Evolutionary conservation across 1,139 yeast genomes (phyloP), one percentile per base, ranked within the genome.

Genomic region (Kluyveromyces sp.): DNA sequence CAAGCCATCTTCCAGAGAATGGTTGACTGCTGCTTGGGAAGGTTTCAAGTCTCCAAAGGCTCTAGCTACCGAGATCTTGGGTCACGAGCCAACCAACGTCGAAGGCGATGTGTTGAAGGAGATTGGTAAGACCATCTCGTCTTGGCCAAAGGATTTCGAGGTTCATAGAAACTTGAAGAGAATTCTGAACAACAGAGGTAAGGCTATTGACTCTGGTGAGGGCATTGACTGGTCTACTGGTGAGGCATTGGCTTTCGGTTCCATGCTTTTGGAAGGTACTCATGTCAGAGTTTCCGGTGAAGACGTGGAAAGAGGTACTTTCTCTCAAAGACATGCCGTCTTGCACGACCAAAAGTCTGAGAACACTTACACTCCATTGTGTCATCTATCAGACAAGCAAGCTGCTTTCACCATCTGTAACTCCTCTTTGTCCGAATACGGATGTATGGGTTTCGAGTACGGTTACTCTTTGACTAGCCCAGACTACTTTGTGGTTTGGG

Each of bases 261-360:
- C 96, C 44, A 76, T 92, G 59, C 83, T 84, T 45, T 69, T 82
- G 61, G 99, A 92, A 70, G 98, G 98, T 51, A 85, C 83, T 70
- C 95, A 92, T 60, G 94, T 92, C 48, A 87, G 99, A 75, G 84
- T 92, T 45, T 86, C 96, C 42, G 99, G 99, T 66, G 97, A 92
- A 74, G 99, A 92, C 78, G 98, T 92, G 54, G 98, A 94, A 77
- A 88, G 99, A 80, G 99, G 99, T 76, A 92, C 99, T 39, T 92
- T 92, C 77, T 92, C 98, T 48, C 99, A 92, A 74, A 94, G 99
- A 74, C 99, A 92, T 65, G 94, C 98, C 45, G 97, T 92, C 42
- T 76, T 92, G 65, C 98, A 94, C 67, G 98, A 94, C 69, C 99
- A 92, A 73, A 73, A 79, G 47, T 81, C 84, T 43, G 97, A 89